phyloP scores from a whole-genome alignment of 2,329 filamentous ascomycete genomes.

The Sarocladium kiliense region DNA sequence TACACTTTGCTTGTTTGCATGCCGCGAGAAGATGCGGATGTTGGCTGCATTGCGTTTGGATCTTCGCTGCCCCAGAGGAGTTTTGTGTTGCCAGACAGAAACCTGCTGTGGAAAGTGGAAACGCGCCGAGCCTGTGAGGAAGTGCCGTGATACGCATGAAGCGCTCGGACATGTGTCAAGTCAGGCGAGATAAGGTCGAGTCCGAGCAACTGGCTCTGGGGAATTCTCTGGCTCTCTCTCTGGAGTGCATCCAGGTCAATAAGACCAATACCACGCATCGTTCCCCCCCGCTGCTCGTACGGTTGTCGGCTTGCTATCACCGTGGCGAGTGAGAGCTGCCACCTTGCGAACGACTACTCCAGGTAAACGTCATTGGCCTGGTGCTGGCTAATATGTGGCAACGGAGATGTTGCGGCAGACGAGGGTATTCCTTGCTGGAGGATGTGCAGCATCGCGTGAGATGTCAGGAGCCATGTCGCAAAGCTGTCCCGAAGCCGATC shows the following conservation, averaged over 20 bases:
- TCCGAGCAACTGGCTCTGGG: neutral
- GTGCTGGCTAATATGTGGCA: too few species aligned
- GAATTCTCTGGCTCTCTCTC: neutral
- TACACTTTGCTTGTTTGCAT: neutral
- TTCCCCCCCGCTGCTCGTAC: too few species aligned
- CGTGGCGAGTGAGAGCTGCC: too few species aligned
- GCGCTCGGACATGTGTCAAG: slow-evolving; percentile 3
- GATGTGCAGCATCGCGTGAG: neutral
- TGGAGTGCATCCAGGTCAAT: neutral
- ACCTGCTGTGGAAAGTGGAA: neutral
- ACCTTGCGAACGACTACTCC: too few species aligned
- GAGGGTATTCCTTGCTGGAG: neutral
- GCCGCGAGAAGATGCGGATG: neutral
- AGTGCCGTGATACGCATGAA: slow-evolving; percentile 6
- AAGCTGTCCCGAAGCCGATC: neutral
- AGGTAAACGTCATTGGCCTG: too few species aligned
- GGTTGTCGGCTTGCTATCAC: too few species aligned
- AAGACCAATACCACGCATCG: neutral
- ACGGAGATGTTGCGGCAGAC: neutral
- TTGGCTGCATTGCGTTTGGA: neutral
- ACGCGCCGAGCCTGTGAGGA: neutral
- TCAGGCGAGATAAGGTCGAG: neutral
- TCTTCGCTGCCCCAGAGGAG: neutral
- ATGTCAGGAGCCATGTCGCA: neutral
- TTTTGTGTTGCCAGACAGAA: neutral